Percentiles rank a stretch among this genome's conserved stretches.
These are phyloP conservation scores for Penicillium sp. DNA, from an alignment of 2,329 filamentous ascomycete species.

Conservation along the genomic window DNA sequence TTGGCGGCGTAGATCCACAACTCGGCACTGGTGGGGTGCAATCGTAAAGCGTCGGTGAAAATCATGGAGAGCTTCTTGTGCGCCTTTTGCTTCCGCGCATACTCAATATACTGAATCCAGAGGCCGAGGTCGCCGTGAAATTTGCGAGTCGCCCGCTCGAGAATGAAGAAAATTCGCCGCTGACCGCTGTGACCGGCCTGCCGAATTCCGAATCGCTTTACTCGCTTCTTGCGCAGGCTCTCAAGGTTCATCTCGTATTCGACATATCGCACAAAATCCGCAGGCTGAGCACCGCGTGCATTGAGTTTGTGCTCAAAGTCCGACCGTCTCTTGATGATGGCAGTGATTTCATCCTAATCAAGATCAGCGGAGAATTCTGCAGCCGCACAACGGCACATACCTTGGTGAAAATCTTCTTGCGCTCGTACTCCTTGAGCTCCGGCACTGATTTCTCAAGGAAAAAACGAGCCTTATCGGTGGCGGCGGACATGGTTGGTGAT, in stretches of 20 bases:
- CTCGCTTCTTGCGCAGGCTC: conserved; percentile 72
- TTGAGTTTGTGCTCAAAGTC: conserved; percentile 91
- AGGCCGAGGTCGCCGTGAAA: conserved; percentile 76
- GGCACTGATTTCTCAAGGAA: conserved; percentile 89
- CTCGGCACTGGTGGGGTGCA: conserved; percentile 77
- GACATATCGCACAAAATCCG: conserved; percentile 80
- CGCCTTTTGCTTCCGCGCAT: conserved; percentile 63
- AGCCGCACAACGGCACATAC: conserved; percentile 43
- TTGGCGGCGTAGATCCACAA: conserved; percentile 83
- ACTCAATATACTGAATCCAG: conserved; percentile 88
- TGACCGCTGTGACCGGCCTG: conserved; percentile 68
- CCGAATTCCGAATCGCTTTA: conserved; percentile 73
- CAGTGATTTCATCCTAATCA: conserved; percentile 74
- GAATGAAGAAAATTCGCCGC: conserved; percentile 79
- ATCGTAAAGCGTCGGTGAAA: conserved; percentile 65
- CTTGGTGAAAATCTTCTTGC: conserved; percentile 84
- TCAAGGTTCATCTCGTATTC: conserved; percentile 66
- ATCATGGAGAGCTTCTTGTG: conserved; percentile 58
- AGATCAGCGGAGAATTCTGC: conserved; percentile 9
- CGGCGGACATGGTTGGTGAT: conserved; percentile 62
- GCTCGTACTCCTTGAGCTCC: conserved; percentile 85
- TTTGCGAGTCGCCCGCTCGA: conserved; percentile 78
- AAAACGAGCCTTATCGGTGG: conserved; percentile 91
- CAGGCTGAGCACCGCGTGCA: conserved; percentile 67
- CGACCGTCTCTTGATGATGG: conserved; percentile 83